Base-by-base conservation (phyloP, 345 rosid genomes). In the Crucihimalaya himalaica region DNA sequence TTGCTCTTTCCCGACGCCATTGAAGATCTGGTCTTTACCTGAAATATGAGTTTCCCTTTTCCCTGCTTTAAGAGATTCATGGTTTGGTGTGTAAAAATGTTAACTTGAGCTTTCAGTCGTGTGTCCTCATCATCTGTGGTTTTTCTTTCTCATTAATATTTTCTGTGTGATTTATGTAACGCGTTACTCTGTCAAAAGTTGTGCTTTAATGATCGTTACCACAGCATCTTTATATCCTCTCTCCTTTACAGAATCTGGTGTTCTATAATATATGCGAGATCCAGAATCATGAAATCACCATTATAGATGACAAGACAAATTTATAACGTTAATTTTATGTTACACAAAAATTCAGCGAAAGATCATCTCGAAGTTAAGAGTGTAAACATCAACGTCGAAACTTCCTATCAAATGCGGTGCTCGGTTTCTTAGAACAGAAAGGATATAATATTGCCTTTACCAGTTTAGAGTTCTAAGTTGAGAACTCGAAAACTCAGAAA, bases 1-100 rank as follows among this genome's bases (percentile, higher is more conserved):
- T 84, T 35, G 83, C 89, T 40, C 85, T 92, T 46, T 81, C 93
- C 18, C 80, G 84, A 40, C 88, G 80, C 63, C 63, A 56, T 20
- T 78, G 75, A 79, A 74, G 76, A 48, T 63, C 29, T 58, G 35
- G 6, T 34, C 34, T 69, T 31, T 15, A 4, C 60, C 10, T 39
- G 3, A 62, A 25, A 68, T 23, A 52, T 27, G 42, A 43, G 66
- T 42, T 32, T 31, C 39, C 46, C 21, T 63, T 18, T 16, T 25
- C 60, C 5, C 29, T 61, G 23, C 5, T 61, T 9, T 40, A 6
- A 13, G 28, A 53, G 20, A 29, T 21, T 21, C 32, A 42, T 62
- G 27, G 75, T 46, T 66, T 70, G 19, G 40, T 77, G 54, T 70
- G 76, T 70, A 28, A 62, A 15, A 19, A 64, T 56, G 47, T 71